These are phyloP conservation scores for Calonectria honghensis DNA, from an alignment of 2,329 filamentous ascomycete genomes.

Conservation along the genomic window DNA sequence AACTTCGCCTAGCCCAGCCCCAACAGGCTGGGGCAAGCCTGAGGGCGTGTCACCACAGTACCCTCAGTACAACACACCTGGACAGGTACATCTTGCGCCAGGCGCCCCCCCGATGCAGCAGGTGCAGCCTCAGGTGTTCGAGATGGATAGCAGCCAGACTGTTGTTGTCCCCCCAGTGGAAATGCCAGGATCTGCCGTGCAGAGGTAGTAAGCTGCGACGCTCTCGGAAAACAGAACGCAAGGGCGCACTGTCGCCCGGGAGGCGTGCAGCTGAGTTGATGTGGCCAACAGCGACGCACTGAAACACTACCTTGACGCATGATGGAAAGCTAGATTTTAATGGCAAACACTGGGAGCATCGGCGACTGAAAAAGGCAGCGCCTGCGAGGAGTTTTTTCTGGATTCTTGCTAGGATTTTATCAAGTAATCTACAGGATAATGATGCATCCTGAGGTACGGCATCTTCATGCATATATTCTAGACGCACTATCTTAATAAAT, in stretches of 20 bases:
- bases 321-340: slow-evolving; percentile 15
- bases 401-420: slow-evolving; percentile 8
- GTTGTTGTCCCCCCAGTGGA: slow-evolving; percentile 9
- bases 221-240: slow-evolving; percentile 1
- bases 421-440: slow-evolving; percentile 17
- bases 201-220: slow-evolving; percentile 1
- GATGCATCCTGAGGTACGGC: slow-evolving; percentile 17
- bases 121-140: slow-evolving; percentile 30
- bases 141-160: slow-evolving; percentile 51
- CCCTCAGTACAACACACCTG: slow-evolving; percentile 34
- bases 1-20: slow-evolving; percentile 30
- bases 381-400: slow-evolving; percentile 30
- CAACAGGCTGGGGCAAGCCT: slow-evolving; percentile 2
- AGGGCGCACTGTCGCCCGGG: background rate
- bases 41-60: background rate
- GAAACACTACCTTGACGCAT: slow-evolving; percentile 22
- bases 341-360: slow-evolving; percentile 18
- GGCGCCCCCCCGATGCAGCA: slow-evolving; percentile 17
- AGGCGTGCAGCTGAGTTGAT: slow-evolving; percentile 3
- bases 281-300: slow-evolving; percentile 2
- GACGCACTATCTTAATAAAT: slow-evolving; percentile 25
- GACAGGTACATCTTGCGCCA: background rate
- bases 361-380: slow-evolving; percentile 16
- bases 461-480: slow-evolving; percentile 26
- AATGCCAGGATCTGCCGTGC: slow-evolving; percentile 30